Base-by-base conservation (phyloP, 331 rosid species). In the Quercus phellos region DNA sequence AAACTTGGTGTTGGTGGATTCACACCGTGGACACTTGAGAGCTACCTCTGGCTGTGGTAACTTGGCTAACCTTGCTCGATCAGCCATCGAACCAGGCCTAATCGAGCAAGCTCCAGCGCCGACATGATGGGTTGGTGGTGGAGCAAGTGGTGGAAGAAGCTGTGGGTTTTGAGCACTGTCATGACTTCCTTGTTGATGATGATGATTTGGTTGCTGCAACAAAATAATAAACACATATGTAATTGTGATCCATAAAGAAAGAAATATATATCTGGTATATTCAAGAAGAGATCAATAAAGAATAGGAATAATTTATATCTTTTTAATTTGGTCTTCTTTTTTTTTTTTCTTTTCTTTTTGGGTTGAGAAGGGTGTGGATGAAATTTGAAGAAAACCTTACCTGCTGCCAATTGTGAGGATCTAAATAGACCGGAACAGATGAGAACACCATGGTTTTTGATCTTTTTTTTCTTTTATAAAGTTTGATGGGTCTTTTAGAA, bases 321-420 rank as follows among this genome's bases (percentile, higher is more conserved):
- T 88, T 85, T 67, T 55, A 78, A 69, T 51, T 77, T 76, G 55
- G 79, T 2, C 0, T 46, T 2, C 32, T 74, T 84, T 66, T 2
- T 42, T 74, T 66, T 50, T 69, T 74, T 72, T 68, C 79, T 84
- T 67, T 54, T 69, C 69, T 73, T 74, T 71, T 83, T 84, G 81
- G 82, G 87, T 78, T 81, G 75, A 35, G 78, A 76, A 82, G 84
- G 85, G 78, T 72, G 84, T 70, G 79, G 83, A 74, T 89, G 79
- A 82, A 87, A 84, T 43, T 81, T 54, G 87, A 78, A 79, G 80
- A 86, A 87, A 85, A 85, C 43, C 85, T 85, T 89, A 94, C 99
- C 97, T 90, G 98, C 30, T 90, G 94, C 98, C 97, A 94, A 86
- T 89, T 92, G 82, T 91, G 92, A 88, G 98, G 90, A 91, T 94